These are phyloP conservation scores for Porcisia deanei DNA, from an alignment of 208 protist species.

Conservation along the genomic window DNA sequence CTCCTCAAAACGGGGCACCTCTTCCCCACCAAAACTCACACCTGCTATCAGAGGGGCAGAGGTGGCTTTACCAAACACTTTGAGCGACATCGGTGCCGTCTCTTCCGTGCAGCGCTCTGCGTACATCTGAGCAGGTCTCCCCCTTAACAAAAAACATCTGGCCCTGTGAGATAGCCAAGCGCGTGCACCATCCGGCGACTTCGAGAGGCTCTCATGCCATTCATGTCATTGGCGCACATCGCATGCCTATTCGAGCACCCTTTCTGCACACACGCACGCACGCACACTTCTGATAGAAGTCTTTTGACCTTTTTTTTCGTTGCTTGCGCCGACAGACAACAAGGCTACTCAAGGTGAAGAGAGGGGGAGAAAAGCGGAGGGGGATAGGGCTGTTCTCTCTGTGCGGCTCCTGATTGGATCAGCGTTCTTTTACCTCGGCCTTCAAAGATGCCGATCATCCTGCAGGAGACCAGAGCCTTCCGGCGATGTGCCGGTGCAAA, in stretches of 20 bases:
- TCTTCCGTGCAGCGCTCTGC: background rate
- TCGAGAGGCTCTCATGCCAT: background rate
- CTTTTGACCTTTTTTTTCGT: background rate
- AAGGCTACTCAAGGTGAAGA: background rate
- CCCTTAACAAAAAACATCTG: no score
- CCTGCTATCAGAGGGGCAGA: background rate
- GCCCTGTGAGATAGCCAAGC: background rate
- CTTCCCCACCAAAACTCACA: background rate
- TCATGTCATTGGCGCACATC: background rate
- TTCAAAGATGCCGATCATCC: conserved; percentile 23
- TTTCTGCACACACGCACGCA: background rate
- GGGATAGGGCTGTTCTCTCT: no score
- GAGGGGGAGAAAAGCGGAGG: background rate
- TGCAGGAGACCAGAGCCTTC: conserved; percentile 12
- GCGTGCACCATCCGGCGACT: background rate
- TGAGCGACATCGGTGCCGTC: background rate
- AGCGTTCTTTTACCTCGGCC: background rate
- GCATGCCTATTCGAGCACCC: background rate
- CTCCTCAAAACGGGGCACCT: background rate
- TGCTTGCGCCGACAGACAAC: background rate
- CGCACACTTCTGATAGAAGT: background rate
- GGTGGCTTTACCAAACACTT: background rate
- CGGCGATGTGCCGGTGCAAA: conserved; percentile 17
- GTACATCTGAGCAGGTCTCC: background rate
- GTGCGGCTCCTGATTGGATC: background rate